A percentile compares a stretch with the other conserved stretches of the same genome.
Conservation (phyloP, 140 eudicot species). For the Oenanthe javanica region DNA sequence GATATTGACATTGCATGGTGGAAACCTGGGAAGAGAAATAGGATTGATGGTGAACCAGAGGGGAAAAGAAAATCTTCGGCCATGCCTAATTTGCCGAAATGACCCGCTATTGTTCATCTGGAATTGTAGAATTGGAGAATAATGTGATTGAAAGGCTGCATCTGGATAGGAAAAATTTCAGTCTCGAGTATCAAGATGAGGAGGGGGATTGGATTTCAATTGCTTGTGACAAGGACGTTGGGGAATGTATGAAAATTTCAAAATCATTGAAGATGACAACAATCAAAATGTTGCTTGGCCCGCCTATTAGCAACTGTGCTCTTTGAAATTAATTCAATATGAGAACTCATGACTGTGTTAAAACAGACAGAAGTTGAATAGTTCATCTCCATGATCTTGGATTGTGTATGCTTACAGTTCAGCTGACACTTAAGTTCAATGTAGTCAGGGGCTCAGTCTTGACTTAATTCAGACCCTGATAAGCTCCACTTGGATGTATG, state of each 20-base stretch:
- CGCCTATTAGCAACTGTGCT: neutral
- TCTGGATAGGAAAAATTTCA: neutral
- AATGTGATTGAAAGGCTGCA: constrained; percentile 3
- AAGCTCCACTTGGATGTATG: too few relatives aligned
- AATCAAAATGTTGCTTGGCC: neutral
- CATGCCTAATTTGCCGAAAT: neutral
- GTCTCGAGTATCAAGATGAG: neutral
- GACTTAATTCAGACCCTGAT: too few relatives aligned
- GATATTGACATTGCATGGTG: neutral
- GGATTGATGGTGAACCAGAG: neutral
- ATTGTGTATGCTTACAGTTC: too few relatives aligned
- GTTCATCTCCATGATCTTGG: too few relatives aligned
- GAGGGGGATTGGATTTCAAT: constrained; percentile 9
- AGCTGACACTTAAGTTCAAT: too few relatives aligned
- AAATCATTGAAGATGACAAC: neutral
- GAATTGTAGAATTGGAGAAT: neutral
- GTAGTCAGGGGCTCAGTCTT: too few relatives aligned
- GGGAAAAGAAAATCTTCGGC: neutral
- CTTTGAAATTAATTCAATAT: neutral
- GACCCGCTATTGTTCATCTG: neutral
- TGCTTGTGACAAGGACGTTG: constrained; percentile 11
- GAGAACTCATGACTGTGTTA: too few relatives aligned
- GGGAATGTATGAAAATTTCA: neutral
- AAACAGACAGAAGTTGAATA: too few relatives aligned
- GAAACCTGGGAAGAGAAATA: neutral